Base-by-base conservation (phyloP, 306 rosid genomes). In the Biancaea sappan region DNA sequence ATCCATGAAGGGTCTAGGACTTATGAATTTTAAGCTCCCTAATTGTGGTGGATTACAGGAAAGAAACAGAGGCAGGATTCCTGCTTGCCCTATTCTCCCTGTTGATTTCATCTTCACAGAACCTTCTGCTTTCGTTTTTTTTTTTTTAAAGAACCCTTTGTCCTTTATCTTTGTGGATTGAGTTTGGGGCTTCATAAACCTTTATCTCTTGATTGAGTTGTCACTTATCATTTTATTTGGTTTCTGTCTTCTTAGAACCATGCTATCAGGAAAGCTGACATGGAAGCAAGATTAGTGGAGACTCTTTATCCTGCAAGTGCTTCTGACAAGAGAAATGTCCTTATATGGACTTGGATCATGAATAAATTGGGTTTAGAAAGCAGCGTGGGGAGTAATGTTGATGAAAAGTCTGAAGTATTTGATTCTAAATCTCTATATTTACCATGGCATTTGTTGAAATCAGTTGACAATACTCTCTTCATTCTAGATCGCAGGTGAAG, bases 361-460 rank as follows among this genome's bases (percentile, higher is more conserved):
- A 78, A 65, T 73, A 90, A 74, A 80, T 74, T 94, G 77, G 96
- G 98, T 58, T 75, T 84, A 53, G 82, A 83, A 77, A 83, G 80
- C 77, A 65, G 34, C 40, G 75, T 38, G 72, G 78, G 70, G 71
- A 80, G 72, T 56, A 37, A 21, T 76, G 81, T 43, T 41, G 88
- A 77, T 56, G 82, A 77, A 83, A 79, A 69, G 74, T 22, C 87
- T 18, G 86, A 87, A 76, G 91, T 74, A 58, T 76, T 77, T 56
- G 89, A 83, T 88, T 51, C 85, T 38, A 76, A 77, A 41, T 69
- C 89, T 8, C 80, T 90, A 58, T 50, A 72, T 81, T 94, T 84
- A 74, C 98, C 98, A n/a, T 94, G 98, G 97, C 91, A 94, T 82
- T 65, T 94, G 75, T 77, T 94, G 65, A 86, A 86, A 80, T 84